Percentiles rank a stretch among this genome's conserved stretches.
phyloP scores from a whole-genome alignment of 805 yeast species.

The Ogataea ganodermae region DNA sequence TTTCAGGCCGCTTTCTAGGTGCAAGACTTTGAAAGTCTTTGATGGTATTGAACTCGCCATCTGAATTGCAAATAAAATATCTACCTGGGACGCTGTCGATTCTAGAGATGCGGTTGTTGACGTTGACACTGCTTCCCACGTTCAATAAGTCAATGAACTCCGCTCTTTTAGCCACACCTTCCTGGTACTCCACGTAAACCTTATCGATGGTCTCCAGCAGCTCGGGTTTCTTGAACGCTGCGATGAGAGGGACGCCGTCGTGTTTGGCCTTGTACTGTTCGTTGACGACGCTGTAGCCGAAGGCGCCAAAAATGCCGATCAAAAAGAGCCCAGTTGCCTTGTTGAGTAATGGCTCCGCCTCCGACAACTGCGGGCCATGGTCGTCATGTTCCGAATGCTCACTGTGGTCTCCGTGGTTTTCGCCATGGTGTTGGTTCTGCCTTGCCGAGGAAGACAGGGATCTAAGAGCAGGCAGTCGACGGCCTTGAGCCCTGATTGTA shows the following conservation, averaged over 20 bases:
- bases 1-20: conserved; percentile 34
- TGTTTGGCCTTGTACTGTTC: conserved; percentile 51
- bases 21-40: conserved; percentile 31
- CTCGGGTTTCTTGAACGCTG: conserved; percentile 20
- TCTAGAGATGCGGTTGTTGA: conserved; percentile 22
- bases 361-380: conserved; percentile 24
- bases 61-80: conserved; percentile 30
- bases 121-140: conserved; percentile 15
- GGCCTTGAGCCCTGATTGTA: neutral
- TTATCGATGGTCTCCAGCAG: conserved; percentile 23
- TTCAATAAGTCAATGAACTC: conserved; percentile 25
- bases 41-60: conserved; percentile 30
- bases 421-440: conserved; percentile 18
- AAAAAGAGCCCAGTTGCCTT: conserved; percentile 25
- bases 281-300: conserved; percentile 50
- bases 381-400: conserved; percentile 18
- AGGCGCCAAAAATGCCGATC: conserved; percentile 30
- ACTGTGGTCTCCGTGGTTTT: conserved; percentile 17
- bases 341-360: conserved; percentile 34
- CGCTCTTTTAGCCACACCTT: conserved; percentile 24
- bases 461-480: conserved; percentile 3
- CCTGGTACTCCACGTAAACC: conserved; percentile 26
- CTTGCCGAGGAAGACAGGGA: neutral
- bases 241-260: conserved; percentile 30
- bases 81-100: conserved; percentile 37